phyloP scores from a whole-genome alignment of 352 stramenopile genomes.

The Saprolegnia diclina region DNA sequence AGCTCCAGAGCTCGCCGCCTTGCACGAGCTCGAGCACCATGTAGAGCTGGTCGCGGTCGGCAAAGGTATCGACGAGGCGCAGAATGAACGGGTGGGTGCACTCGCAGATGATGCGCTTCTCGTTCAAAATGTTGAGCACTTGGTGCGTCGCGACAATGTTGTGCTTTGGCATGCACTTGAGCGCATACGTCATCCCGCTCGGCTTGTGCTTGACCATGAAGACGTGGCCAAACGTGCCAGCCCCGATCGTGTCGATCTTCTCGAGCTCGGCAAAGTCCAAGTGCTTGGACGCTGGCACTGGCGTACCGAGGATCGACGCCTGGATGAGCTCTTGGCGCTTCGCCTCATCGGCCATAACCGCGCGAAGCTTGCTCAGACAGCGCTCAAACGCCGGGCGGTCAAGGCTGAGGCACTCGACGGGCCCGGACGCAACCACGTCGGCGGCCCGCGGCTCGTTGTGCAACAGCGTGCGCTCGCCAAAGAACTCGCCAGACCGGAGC shows the following conservation, averaged over 20 bases:
- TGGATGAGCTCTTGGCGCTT: slow-evolving; percentile 70
- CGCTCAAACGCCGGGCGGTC: slow-evolving; percentile 83
- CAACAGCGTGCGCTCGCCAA: slow-evolving; percentile 82
- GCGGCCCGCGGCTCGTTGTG: slow-evolving; percentile 80
- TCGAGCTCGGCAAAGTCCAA: slow-evolving; percentile 85
- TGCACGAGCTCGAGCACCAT: slow-evolving; percentile 98
- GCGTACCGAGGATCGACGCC: slow-evolving; percentile 42
- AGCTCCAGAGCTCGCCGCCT: slow-evolving; percentile 94
- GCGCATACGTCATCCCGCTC: slow-evolving; percentile 85
- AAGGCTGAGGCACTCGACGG: slow-evolving; percentile 81
- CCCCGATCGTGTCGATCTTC: slow-evolving; percentile 90
- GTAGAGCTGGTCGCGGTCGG: slow-evolving; percentile 93
- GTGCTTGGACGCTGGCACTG: slow-evolving; percentile 42
- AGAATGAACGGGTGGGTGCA: slow-evolving; percentile 98
- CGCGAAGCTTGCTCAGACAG: slow-evolving; percentile 67
- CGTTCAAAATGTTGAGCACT: slow-evolving; percentile 96
- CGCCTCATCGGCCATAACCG: slow-evolving; percentile 79
- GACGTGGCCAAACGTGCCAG: slow-evolving; percentile 94
- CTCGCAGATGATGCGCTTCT: slow-evolving; percentile 96
- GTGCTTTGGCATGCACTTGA: slow-evolving; percentile 95
- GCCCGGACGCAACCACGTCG: slow-evolving; percentile 68
- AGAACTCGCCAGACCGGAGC: slow-evolving; percentile 47
- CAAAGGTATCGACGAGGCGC: slow-evolving; percentile 92
- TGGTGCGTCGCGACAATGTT: slow-evolving; percentile 96
- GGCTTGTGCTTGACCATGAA: slow-evolving; percentile 87